Percentiles rank a stretch among this genome's conserved stretches.
Evolutionary conservation across 1,139 yeast species (phyloP).

Genomic region (Candida dubliniensis): DNA sequence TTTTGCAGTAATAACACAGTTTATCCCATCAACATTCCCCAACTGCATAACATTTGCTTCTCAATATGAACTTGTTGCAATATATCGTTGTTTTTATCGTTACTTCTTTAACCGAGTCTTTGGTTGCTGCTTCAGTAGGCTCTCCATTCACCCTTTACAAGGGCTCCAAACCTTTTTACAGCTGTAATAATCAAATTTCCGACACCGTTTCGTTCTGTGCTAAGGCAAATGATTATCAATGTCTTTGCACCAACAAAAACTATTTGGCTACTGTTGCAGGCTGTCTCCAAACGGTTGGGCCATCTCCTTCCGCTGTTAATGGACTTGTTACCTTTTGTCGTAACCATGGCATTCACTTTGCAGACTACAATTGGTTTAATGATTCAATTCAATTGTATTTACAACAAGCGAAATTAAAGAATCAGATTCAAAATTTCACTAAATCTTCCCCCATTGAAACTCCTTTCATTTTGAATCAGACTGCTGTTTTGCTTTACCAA

Average conservation of each 20-base stretch:
- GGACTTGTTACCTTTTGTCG: constrained; percentile 26
- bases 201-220: constrained; percentile 7
- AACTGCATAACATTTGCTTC: too few relatives aligned
- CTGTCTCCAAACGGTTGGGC: constrained; percentile 16
- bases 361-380: constrained; percentile 7
- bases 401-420: constrained; percentile 18
- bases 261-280: constrained; percentile 9
- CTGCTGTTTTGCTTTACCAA: constrained; percentile 16
- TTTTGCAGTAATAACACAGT: too few relatives aligned
- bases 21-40: too few relatives aligned
- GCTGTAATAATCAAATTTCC: constrained; percentile 6
- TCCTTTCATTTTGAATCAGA: constrained; percentile 24
- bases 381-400: constrained; percentile 4
- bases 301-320: constrained; percentile 19
- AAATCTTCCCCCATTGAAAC: constrained; percentile 19
- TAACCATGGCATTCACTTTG: constrained; percentile 10
- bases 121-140: constrained; percentile 7
- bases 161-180: constrained; percentile 11
- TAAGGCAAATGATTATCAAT: constrained; percentile 5
- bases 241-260: constrained; percentile 8
- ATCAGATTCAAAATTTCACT: constrained; percentile 21
- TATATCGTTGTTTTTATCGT: too few relatives aligned
- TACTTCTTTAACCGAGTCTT: background rate
- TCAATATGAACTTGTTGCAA: too few relatives aligned
- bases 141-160: constrained; percentile 15